These are phyloP conservation scores for Dentipellis sp. DNA, from an alignment of 768 basidiomycete species.

Conservation along the genomic window DNA sequence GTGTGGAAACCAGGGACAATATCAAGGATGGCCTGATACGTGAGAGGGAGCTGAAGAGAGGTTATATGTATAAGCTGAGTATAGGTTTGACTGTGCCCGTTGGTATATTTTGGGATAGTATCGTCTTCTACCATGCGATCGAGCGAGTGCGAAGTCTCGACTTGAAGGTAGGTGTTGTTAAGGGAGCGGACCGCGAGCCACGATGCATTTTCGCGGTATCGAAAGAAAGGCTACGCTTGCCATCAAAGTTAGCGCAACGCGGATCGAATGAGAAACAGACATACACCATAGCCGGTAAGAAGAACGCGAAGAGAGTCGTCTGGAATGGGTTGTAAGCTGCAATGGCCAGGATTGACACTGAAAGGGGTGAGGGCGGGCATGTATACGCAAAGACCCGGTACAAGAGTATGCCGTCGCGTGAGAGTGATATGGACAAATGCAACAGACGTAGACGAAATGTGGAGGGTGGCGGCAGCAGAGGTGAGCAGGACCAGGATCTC, in stretches of 20 bases:
- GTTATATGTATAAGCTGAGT: constrained; percentile 48
- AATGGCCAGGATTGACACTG: background rate
- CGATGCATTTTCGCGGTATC: constrained; percentile 43
- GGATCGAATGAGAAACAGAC: constrained; percentile 14
- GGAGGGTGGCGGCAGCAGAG: background rate
- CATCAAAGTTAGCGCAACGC: constrained; percentile 5
- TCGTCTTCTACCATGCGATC: constrained; percentile 15
- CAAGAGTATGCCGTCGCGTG: background rate
- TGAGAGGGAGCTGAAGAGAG: constrained; percentile 46
- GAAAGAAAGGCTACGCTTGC: constrained; percentile 18
- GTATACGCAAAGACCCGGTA: background rate
- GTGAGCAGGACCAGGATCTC: background rate
- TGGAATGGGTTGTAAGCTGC: constrained; percentile 3
- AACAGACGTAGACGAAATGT: background rate
- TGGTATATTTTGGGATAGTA: constrained; percentile 9
- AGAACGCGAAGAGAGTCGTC: constrained; percentile 30
- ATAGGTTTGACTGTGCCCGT: constrained; percentile 4
- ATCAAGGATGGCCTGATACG: constrained; percentile 47
- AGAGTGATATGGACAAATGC: background rate
- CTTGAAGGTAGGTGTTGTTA: constrained; percentile 40
- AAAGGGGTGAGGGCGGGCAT: constrained; percentile 1
- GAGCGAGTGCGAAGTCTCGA: constrained; percentile 14
- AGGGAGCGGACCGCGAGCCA: constrained; percentile 63
- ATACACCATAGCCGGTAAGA: constrained; percentile 45
- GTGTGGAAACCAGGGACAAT: constrained; percentile 50